These are phyloP conservation scores for Pseudozyma pruni DNA, from an alignment of 1,284 basidiomycete species.

Conservation along the genomic window DNA sequence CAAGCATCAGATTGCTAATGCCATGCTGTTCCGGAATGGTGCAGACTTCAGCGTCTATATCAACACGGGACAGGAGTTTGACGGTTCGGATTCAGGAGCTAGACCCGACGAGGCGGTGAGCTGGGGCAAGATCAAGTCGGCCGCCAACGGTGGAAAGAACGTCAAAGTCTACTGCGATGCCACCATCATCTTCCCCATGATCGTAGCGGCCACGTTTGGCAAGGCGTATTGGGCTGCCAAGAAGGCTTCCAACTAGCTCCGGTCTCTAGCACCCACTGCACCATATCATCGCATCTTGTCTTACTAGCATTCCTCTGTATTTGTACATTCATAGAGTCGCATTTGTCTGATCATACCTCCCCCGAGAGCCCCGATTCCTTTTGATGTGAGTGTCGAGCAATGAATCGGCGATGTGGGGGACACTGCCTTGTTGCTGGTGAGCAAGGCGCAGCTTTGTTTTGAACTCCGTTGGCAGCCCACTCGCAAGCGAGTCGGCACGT, in stretches of 20 bases:
- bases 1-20: constrained; percentile 99
- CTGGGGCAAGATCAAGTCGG: constrained; percentile 96
- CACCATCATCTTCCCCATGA: constrained; percentile 86
- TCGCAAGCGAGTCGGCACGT: too few relatives aligned
- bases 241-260: constrained; percentile 2
- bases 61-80: constrained; percentile 98
- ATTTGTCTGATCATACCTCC: too few relatives aligned
- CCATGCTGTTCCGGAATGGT: constrained; percentile 98
- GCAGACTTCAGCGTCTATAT: constrained; percentile 98
- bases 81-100: constrained; percentile 96
- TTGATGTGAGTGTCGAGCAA: too few relatives aligned
- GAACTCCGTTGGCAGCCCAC: too few relatives aligned
- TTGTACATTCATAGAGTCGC: constrained; percentile 15
- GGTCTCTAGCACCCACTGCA: background rate
- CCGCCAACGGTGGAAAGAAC: constrained; percentile 77
- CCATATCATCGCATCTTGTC: background rate
- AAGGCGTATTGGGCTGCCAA: constrained; percentile 40
- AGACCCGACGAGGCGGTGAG: constrained; percentile 96
- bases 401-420: too few relatives aligned
- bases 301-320: constrained; percentile 11
- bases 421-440: background rate
- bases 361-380: too few relatives aligned
- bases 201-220: constrained; percentile 86
- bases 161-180: constrained; percentile 86
- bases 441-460: too few relatives aligned